Conservation (phyloP, 2,329 filamentous ascomycete genomes). For the Colletotrichum eleusines region DNA sequence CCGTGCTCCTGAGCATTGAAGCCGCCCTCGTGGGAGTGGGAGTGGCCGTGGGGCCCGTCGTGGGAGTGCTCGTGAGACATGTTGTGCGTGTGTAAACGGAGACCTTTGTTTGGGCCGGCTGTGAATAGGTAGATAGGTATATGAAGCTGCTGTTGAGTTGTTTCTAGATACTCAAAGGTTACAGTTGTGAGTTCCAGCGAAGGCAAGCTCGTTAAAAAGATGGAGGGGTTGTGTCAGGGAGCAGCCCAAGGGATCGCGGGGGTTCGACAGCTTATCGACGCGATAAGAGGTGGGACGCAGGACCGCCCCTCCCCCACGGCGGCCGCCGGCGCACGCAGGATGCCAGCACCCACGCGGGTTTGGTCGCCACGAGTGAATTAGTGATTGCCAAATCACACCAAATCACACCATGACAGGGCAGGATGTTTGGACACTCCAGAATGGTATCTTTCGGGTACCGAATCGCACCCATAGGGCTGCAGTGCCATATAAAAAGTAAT, state of each 20-base stretch:
- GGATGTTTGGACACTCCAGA: background rate
- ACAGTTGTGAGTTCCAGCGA: background rate
- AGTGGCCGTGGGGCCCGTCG: constrained; percentile 60
- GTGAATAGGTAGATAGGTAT: background rate
- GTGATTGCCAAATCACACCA: background rate
- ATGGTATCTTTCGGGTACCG: too few species aligned
- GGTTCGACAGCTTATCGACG: constrained; percentile 27
- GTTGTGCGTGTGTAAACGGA: background rate
- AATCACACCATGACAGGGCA: background rate
- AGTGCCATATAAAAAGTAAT: background rate
- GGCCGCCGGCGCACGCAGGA: constrained; percentile 30
- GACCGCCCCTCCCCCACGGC: constrained; percentile 20
- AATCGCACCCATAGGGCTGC: background rate
- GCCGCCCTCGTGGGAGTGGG: constrained; percentile 69
- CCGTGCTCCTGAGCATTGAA: constrained; percentile 79
- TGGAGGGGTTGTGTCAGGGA: constrained; percentile 27
- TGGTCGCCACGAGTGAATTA: background rate
- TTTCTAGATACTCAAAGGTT: background rate
- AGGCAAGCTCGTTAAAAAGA: background rate
- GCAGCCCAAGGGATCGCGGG: constrained; percentile 28
- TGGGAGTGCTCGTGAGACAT: constrained; percentile 62
- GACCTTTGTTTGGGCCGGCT: background rate
- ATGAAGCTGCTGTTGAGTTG: background rate
- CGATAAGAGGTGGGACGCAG: constrained; percentile 29
- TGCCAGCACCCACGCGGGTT: constrained; percentile 1